phyloP scores from a whole-genome alignment of 2,329 filamentous ascomycete species.

The Polytolypa hystricis region DNA sequence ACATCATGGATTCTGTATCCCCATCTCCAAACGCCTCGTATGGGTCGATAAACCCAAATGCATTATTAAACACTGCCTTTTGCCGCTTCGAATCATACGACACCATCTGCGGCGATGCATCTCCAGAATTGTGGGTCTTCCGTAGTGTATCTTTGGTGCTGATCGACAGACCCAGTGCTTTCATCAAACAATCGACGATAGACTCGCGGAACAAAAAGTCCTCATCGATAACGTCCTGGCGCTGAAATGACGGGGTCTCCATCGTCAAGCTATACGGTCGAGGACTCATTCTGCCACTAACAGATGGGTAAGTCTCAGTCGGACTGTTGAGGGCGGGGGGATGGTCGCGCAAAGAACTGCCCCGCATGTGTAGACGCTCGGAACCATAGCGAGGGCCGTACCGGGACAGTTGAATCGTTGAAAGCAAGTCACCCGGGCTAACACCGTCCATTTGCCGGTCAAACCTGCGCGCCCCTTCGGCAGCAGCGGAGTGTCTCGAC shows the following conservation, averaged over 20 bases:
- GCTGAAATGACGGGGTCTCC: constrained; percentile 42
- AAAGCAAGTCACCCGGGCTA: constrained; percentile 67
- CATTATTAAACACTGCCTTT: constrained; percentile 71
- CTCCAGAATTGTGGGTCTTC: constrained; percentile 58
- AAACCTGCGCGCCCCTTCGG: constrained; percentile 14
- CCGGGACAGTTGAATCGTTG: constrained; percentile 62
- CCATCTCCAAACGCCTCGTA: constrained; percentile 64
- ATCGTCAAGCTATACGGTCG: constrained; percentile 15
- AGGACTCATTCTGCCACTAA: background rate
- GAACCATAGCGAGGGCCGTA: constrained; percentile 40
- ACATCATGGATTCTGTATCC: constrained; percentile 74
- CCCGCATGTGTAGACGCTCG: constrained; percentile 9
- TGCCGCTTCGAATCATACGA: constrained; percentile 74
- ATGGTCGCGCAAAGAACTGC: constrained; percentile 6
- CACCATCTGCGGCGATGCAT: constrained; percentile 72
- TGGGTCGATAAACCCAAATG: constrained; percentile 82
- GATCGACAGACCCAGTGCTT: constrained; percentile 67
- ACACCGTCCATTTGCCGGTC: constrained; percentile 36
- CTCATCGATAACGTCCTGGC: constrained; percentile 75
- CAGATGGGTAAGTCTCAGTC: background rate
- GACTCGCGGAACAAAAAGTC: constrained; percentile 81
- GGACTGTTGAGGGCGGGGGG: constrained; percentile 1
- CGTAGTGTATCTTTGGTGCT: constrained; percentile 53
- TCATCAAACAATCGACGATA: constrained; percentile 91
- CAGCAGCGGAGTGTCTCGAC: constrained; percentile 18